phyloP scores from a whole-genome alignment of 2,329 filamentous ascomycete genomes.

The Didymella glomerata region DNA sequence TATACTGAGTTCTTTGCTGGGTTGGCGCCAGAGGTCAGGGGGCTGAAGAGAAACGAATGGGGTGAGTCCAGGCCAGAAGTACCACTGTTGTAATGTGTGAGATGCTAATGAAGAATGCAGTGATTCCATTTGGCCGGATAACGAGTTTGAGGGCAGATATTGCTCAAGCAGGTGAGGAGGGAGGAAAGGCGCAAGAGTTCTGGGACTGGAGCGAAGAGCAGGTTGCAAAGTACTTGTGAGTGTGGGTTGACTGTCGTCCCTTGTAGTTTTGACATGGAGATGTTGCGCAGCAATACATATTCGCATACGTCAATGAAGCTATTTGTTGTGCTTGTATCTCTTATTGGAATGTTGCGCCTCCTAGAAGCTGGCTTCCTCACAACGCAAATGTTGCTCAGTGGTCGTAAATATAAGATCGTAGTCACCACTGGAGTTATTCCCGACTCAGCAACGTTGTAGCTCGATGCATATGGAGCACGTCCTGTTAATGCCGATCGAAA shows the following conservation, averaged over 20 bases:
- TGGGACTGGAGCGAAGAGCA: conserved; percentile 58
- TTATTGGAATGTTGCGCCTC: neutral
- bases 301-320: neutral
- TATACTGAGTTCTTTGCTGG: conserved; percentile 41
- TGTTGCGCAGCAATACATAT: neutral
- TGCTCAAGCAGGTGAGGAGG: conserved; percentile 28
- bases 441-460: neutral
- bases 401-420: neutral
- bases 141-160: conserved; percentile 32
- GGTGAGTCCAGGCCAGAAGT: neutral
- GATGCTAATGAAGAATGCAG: conserved; percentile 6
- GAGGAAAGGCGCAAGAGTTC: conserved; percentile 51
- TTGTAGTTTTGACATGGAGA: neutral
- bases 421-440: too few species aligned
- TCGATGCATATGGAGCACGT: neutral
- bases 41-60: conserved; percentile 44
- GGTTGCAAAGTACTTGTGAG: conserved; percentile 28
- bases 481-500: neutral
- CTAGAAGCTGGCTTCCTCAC: neutral
- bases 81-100: neutral
- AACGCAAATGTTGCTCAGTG: neutral
- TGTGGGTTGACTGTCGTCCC: neutral
- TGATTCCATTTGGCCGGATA: conserved; percentile 60
- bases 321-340: neutral
- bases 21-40: conserved; percentile 27